These are phyloP conservation scores for Colletotrichum endophyticum DNA, from an alignment of 2,329 filamentous ascomycete genomes.

Conservation along the genomic window DNA sequence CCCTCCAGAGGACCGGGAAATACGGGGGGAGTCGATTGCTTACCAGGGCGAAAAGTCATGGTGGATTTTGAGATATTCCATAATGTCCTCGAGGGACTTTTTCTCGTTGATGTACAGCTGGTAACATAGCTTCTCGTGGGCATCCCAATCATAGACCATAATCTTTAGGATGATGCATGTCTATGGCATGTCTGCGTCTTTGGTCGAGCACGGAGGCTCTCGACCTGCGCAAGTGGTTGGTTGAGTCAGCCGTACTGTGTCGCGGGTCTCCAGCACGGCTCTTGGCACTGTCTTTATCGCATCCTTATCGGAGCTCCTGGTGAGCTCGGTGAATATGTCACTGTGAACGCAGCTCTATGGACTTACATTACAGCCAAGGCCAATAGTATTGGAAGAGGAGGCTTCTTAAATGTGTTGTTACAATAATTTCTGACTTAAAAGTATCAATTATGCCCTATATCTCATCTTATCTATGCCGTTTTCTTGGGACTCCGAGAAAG, in stretches of 20 bases:
- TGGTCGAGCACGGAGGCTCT: background rate
- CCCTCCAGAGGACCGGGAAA: too few relatives aligned
- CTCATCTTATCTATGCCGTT: background rate
- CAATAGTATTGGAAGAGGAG: background rate
- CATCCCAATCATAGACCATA: conserved; percentile 56
- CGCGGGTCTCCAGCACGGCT: background rate
- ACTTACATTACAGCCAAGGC: background rate
- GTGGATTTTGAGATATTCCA: conserved; percentile 69
- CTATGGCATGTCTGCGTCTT: conserved; percentile 5
- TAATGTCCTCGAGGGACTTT: conserved; percentile 75
- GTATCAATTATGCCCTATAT: background rate
- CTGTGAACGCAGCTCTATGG: background rate
- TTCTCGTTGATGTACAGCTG: conserved; percentile 80
- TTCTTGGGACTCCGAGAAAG: background rate
- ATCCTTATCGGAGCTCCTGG: background rate
- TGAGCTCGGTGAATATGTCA: background rate
- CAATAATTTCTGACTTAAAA: background rate
- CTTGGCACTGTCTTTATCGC: background rate
- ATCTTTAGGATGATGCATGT: conserved; percentile 15
- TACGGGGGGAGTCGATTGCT: conserved; percentile 30
- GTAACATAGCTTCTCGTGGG: conserved; percentile 44
- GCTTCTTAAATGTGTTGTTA: background rate
- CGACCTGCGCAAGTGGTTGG: conserved; percentile 17
- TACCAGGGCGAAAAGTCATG: conserved; percentile 76
- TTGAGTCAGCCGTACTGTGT: conserved; percentile 21